Percentiles rank a stretch among this genome's conserved stretches.
These are phyloP conservation scores for Auriscalpium vulgare DNA, from an alignment of 768 basidiomycete genomes.

Conservation along the genomic window DNA sequence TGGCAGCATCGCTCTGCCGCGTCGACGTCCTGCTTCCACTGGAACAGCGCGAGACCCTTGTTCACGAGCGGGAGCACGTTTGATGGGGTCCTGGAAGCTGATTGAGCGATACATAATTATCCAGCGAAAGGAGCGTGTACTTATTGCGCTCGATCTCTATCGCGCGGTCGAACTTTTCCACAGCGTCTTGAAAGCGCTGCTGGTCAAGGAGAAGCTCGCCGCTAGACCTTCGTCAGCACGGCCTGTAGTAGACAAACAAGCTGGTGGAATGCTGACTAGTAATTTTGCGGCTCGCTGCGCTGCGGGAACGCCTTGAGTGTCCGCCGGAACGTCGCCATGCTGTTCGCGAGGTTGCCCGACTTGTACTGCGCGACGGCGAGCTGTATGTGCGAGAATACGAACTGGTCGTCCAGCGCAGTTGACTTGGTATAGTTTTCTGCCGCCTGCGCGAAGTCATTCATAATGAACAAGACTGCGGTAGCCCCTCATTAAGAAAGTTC, in stretches of 20 bases:
- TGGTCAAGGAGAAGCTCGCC: constrained; percentile 94
- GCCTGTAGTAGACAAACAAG: constrained; percentile 20
- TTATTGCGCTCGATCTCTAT: constrained; percentile 80
- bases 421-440: constrained; percentile 89
- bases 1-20: constrained; percentile 79
- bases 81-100: constrained; percentile 31
- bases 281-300: constrained; percentile 86
- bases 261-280: constrained; percentile 51
- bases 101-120: constrained; percentile 10
- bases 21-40: constrained; percentile 87
- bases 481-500: not conserved
- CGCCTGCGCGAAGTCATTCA: constrained; percentile 80
- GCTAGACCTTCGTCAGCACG: constrained; percentile 31
- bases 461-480: constrained; percentile 80
- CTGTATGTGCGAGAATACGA: constrained; percentile 97
- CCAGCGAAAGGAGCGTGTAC: constrained; percentile 29
- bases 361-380: constrained; percentile 98
- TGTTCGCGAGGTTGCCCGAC: constrained; percentile 62
- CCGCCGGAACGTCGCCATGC: constrained; percentile 85
- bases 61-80: constrained; percentile 95
- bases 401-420: constrained; percentile 74
- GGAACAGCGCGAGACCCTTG: constrained; percentile 94
- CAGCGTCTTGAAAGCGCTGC: constrained; percentile 75
- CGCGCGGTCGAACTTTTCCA: constrained; percentile 89
- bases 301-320: constrained; percentile 82